Evolutionary conservation across 1,284 basidiomycete genomes (phyloP).

Genomic region (Tilletia indica): DNA sequence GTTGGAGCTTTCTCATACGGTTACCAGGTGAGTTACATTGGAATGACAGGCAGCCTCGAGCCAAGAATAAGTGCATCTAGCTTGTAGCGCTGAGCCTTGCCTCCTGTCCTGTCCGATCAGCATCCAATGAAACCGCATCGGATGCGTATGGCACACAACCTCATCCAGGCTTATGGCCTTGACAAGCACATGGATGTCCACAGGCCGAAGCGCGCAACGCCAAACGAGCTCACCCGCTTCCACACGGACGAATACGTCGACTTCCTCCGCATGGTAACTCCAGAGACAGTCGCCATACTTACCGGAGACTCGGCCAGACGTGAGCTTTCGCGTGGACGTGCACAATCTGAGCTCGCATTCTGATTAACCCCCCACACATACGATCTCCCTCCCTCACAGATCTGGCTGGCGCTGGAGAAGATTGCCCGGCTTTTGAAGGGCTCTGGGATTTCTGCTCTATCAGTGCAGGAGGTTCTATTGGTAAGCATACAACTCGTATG

Average conservation of each 20-base stretch:
- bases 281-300: constrained; percentile 61
- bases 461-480: constrained; percentile 75
- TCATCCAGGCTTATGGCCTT: constrained; percentile 86
- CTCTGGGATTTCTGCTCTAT: constrained; percentile 96
- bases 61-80: too few relatives aligned
- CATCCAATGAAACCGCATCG: constrained; percentile 87
- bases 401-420: constrained; percentile 75
- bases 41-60: neutral
- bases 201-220: constrained; percentile 74
- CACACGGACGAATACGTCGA: constrained; percentile 98
- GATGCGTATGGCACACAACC: constrained; percentile 71
- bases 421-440: constrained; percentile 94
- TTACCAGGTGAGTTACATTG: constrained; percentile 2
- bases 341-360: too few relatives aligned
- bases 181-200: constrained; percentile 85
- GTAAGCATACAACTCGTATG: neutral
- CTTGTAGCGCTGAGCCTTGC: too few relatives aligned
- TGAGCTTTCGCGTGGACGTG: constrained; percentile 17
- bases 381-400: neutral
- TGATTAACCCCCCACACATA: too few relatives aligned
- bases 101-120: neutral
- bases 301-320: constrained; percentile 68
- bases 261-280: constrained; percentile 80
- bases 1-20: constrained; percentile 13
- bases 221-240: constrained; percentile 82